Evolutionary conservation across 169 alveolate genomes (phyloP).

Genomic region (Plasmodium ovale): DNA sequence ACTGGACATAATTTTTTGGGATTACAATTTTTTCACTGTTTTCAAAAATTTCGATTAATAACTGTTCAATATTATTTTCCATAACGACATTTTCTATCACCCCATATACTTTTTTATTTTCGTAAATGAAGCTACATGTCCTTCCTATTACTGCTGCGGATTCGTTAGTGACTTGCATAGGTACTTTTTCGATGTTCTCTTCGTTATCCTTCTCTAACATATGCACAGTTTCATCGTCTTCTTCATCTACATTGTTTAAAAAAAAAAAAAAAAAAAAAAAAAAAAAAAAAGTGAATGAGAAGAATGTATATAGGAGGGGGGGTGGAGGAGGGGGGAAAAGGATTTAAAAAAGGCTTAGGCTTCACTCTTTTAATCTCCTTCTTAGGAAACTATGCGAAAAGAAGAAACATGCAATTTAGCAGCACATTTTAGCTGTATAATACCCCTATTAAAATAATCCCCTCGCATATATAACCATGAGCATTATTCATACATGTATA

Average conservation of each 20-base stretch:
- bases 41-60: conserved; percentile 41
- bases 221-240: conserved; percentile 4
- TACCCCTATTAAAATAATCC: no score
- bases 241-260: conserved; percentile 23
- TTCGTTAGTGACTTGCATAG: conserved; percentile 19
- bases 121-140: conserved; percentile 58
- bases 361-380: no score
- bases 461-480: no score
- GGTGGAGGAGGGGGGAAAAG: background rate
- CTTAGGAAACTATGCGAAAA: no score
- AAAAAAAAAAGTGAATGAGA: background rate
- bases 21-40: conserved; percentile 24
- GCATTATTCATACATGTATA: background rate
- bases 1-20: conserved; percentile 41
- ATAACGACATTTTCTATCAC: conserved; percentile 37
- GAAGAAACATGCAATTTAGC: no score
- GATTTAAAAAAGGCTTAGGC: background rate
- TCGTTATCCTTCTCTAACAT: conserved; percentile 3
- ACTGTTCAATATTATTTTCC: conserved; percentile 25
- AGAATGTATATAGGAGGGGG: background rate
- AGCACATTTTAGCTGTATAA: no score
- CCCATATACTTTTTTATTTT: conserved; percentile 50
- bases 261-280: background rate
- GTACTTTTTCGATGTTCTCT: background rate
- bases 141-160: conserved; percentile 46